phyloP scores from a whole-genome alignment of 352 stramenopile species.

The Globisporangium nagaii region DNA sequence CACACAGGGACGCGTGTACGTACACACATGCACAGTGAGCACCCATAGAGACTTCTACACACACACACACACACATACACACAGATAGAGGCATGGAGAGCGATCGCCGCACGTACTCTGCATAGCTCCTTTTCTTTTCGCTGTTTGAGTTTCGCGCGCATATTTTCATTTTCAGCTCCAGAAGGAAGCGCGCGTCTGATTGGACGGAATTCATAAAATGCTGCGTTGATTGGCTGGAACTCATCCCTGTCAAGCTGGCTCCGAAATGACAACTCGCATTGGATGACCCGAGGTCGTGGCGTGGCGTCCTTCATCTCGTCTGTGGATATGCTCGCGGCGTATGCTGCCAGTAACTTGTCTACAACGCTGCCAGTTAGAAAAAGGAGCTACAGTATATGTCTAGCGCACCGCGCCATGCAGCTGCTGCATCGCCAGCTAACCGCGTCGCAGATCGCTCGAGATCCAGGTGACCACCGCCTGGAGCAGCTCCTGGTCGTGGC shows the following conservation, averaged over 20 bases:
- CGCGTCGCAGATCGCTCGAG: constrained; percentile 31
- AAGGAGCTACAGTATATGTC: no score
- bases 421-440: background rate
- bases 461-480: constrained; percentile 45
- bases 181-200: constrained; percentile 1
- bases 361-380: no score
- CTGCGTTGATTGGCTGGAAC: no score
- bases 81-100: background rate
- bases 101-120: background rate
- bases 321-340: no score
- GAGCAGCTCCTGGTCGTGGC: constrained; percentile 55
- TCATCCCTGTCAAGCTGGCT: no score
- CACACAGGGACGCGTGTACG: background rate
- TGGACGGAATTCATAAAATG: background rate
- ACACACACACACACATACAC: background rate
- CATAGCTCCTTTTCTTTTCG: background rate
- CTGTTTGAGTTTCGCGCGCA: background rate
- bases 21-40: background rate
- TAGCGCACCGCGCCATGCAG: no score
- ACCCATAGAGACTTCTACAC: background rate
- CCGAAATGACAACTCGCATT: no score
- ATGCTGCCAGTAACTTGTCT: no score
- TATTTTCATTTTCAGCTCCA: background rate
- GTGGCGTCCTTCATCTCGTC: no score
- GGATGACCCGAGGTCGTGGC: no score